Percentiles rank a stretch among this genome's conserved stretches.
Conservation (phyloP, 2,329 filamentous ascomycete species). For the Aspergillus fijiensis region DNA sequence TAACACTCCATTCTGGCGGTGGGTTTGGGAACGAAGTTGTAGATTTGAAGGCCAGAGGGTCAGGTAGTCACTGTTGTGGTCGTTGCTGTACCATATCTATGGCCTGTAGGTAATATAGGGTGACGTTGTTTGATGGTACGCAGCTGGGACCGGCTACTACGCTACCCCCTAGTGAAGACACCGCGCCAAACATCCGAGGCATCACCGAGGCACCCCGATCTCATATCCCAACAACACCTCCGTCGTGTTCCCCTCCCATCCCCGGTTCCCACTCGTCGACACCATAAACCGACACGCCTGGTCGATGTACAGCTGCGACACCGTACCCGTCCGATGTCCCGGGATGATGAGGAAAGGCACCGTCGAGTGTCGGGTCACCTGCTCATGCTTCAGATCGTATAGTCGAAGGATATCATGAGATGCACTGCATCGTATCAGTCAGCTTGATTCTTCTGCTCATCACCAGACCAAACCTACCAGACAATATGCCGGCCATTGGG, state of each 20-base stretch:
- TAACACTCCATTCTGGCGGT: no score
- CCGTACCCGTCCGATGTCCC: slow-evolving; percentile 83
- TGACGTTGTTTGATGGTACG: no score
- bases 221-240: slow-evolving; percentile 95
- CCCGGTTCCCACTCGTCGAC: slow-evolving; percentile 84
- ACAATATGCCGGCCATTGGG: slow-evolving; percentile 87
- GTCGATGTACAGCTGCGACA: slow-evolving; percentile 82
- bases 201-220: slow-evolving; percentile 57
- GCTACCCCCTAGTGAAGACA: no score
- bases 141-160: no score
- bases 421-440: slow-evolving; percentile 56
- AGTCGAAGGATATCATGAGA: slow-evolving; percentile 90
- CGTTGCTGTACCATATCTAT: no score
- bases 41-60: no score
- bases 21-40: no score
- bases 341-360: slow-evolving; percentile 97
- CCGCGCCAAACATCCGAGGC: not conserved
- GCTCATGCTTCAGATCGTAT: slow-evolving; percentile 76
- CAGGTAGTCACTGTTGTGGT: no score
- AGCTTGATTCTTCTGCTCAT: not conserved
- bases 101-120: no score
- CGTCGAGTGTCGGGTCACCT: slow-evolving; percentile 67
- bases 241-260: slow-evolving; percentile 88
- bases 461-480: slow-evolving; percentile 57
- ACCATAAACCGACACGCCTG: slow-evolving; percentile 88